Evolutionary conservation across 2,329 filamentous ascomycete species (phyloP).

Genomic region (Fusarium sp.): DNA sequence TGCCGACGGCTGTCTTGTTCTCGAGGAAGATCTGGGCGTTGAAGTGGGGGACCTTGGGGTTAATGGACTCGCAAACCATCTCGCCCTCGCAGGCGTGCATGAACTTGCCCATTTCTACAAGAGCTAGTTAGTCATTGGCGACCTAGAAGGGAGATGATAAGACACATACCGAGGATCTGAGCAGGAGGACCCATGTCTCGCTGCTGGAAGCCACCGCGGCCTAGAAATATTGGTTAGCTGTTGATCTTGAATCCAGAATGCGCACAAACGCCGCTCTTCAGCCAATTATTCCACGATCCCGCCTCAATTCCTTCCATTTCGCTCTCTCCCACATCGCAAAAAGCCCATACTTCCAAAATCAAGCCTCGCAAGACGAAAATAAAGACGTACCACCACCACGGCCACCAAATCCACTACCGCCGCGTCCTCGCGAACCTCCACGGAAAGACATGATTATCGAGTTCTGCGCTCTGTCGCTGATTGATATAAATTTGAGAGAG

Average conservation of each 20-base stretch:
- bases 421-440: slow-evolving; percentile 54
- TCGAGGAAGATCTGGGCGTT: slow-evolving; percentile 99
- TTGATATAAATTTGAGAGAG: slow-evolving; percentile 8
- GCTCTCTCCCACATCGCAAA: background rate
- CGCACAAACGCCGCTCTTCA: slow-evolving; percentile 3
- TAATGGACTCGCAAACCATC: slow-evolving; percentile 96
- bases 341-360: background rate
- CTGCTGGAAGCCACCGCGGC: slow-evolving; percentile 57
- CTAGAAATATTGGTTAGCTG: slow-evolving; percentile 44
- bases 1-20: slow-evolving; percentile 97
- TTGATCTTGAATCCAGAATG: background rate
- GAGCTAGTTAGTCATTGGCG: slow-evolving; percentile 15
- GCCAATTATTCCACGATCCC: background rate
- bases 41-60: slow-evolving; percentile 98
- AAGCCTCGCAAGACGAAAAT: background rate
- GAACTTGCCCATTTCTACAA: slow-evolving; percentile 89
- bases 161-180: slow-evolving; percentile 53
- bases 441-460: slow-evolving; percentile 56
- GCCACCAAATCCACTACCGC: slow-evolving; percentile 53
- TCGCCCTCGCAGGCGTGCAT: slow-evolving; percentile 96
- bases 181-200: slow-evolving; percentile 58
- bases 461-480: slow-evolving; percentile 28
- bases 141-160: background rate
- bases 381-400: slow-evolving; percentile 54
- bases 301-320: background rate